phyloP scores from a whole-genome alignment of 2,329 filamentous ascomycete species.

The Fusarium globosum region DNA sequence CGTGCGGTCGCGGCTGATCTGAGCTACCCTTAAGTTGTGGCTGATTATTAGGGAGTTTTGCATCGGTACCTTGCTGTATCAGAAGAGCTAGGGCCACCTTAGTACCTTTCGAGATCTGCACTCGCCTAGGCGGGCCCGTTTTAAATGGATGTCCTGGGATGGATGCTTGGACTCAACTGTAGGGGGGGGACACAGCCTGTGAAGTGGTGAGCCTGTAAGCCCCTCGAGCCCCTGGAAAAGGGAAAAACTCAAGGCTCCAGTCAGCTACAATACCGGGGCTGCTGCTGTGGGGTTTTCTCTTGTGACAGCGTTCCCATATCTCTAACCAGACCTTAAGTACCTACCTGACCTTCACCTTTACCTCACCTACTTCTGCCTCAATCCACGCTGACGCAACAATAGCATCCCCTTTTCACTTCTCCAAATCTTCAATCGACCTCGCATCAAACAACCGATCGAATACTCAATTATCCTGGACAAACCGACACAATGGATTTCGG shows the following conservation, averaged over 20 bases:
- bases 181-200: conserved; percentile 1
- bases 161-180: neutral
- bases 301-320: conserved; percentile 48
- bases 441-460: conserved; percentile 4
- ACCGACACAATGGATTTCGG: conserved; percentile 66
- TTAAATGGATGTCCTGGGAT: conserved; percentile 4
- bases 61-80: conserved; percentile 16
- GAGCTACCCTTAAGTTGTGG: conserved; percentile 4
- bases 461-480: conserved; percentile 11
- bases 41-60: conserved; percentile 9
- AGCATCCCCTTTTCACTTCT: conserved; percentile 29
- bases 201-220: conserved; percentile 11
- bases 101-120: conserved; percentile 36
- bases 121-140: conserved; percentile 20
- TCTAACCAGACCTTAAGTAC: neutral
- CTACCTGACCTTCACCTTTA: neutral
- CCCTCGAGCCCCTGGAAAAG: conserved; percentile 44
- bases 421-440: conserved; percentile 22
- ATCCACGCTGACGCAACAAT: conserved; percentile 41
- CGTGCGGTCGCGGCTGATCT: conserved; percentile 3
- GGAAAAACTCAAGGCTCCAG: conserved; percentile 33
- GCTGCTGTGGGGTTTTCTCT: conserved; percentile 43
- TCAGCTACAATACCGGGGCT: conserved; percentile 7
- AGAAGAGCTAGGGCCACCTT: conserved; percentile 40
- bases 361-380: conserved; percentile 21